Percentiles rank a stretch among this genome's conserved stretches.
Conservation (phyloP, 2,329 filamentous ascomycete species). For the Apiospora saccharicola region DNA sequence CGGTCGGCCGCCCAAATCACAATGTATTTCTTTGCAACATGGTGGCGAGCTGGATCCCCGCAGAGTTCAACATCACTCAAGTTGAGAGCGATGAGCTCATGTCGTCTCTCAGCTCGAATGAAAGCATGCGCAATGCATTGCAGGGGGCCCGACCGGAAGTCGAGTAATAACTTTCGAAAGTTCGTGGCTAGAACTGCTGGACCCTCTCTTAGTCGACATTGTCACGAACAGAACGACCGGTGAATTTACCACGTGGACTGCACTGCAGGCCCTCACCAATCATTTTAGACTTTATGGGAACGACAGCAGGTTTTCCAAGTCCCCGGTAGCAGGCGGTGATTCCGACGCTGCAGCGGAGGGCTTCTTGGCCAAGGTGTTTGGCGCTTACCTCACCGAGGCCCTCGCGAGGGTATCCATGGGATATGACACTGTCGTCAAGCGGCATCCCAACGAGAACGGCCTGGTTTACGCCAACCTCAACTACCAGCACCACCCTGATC, state of each 20-base stretch:
- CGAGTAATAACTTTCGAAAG: background rate
- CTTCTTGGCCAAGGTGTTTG: conserved; percentile 1
- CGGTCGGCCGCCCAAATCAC: background rate
- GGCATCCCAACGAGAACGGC: background rate
- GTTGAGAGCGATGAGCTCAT: background rate
- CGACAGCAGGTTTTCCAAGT: no score
- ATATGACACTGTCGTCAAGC: background rate
- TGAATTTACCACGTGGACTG: no score
- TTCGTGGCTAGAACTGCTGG: background rate
- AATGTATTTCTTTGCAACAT: background rate
- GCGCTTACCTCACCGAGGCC: background rate
- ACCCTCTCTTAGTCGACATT: no score
- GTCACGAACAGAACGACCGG: no score
- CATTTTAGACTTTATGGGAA: no score
- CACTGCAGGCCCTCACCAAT: no score
- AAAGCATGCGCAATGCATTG: no score
- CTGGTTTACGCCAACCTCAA: background rate
- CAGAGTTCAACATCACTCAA: background rate
- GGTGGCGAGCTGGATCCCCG: background rate
- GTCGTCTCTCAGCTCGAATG: background rate
- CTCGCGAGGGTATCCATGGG: background rate
- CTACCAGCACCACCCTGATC: background rate
- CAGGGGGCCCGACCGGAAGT: no score
- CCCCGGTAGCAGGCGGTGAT: no score
- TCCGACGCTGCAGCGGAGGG: no score